Base-by-base conservation (phyloP, 768 basidiomycete genomes). In the Pulveroboletus sp. region DNA sequence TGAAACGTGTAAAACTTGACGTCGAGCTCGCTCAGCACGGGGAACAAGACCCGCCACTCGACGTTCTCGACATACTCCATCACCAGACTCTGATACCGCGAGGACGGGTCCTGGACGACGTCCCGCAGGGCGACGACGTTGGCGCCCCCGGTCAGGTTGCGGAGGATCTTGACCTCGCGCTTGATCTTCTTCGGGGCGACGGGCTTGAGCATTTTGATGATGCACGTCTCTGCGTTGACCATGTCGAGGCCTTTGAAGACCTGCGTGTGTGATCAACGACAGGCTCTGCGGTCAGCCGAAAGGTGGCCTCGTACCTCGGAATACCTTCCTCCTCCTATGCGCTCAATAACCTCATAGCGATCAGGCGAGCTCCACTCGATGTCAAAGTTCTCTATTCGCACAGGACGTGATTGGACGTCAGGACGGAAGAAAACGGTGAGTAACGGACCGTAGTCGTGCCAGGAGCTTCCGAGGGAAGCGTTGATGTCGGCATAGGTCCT, bases 201-300 rank as follows among this genome's bases (percentile, higher is more conserved):
- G 20, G 85, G 85, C 59, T 87, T 87, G 57, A 86, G 71, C 5
- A 86, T 83, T 63, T 87, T 87, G 70, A 87, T 77, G 55, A 84
- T 71, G 59, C 80, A 81, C 48, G 71, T 75, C 51, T 79, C 77
- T 29, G 70, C 69, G 55, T 74, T 78, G 53, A 73, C 73, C 62
- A 75, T 74, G 63, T 85, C 78, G 47, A 83, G 64, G 38, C 80
- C 82, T 54, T 78, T 77, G 61, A 85, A 84, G 23, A 80, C 79
- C 78, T 78, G 47, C 42, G 37, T 14, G 17, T 17, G 40, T 24
- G 5, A 29, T 20, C 49, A 42, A 6, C 26, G n/a, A 14, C 26
- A 26, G 0, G 39, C n/a, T 5, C n/a, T 16, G 39, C 38, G 9
- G 23, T n/a, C 27, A 6, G 41, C 30, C 24, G 29, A 13, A 2